Conservation (phyloP, 495 filamentous ascomycete species). For the Neurospora sp. region DNA sequence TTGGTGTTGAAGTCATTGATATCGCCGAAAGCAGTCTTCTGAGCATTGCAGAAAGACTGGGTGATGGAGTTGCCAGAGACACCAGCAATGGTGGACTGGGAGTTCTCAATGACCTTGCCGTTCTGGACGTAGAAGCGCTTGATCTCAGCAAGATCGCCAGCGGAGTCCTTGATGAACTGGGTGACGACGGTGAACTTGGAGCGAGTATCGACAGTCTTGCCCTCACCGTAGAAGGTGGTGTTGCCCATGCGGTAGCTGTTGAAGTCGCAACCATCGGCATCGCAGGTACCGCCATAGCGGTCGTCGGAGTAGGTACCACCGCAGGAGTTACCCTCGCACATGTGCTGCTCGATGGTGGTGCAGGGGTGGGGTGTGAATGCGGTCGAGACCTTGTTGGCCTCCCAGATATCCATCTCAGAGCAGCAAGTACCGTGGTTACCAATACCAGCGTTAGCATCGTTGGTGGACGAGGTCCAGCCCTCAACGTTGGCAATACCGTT, state of each 20-base stretch:
- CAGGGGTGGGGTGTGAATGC: constrained; percentile 62
- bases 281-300: constrained; percentile 52
- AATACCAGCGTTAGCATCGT: constrained; percentile 49
- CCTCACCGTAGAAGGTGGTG: constrained; percentile 51
- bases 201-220: constrained; percentile 53
- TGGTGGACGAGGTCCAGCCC: constrained; percentile 48
- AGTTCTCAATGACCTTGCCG: constrained; percentile 50
- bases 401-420: constrained; percentile 67
- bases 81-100: constrained; percentile 41
- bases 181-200: constrained; percentile 65
- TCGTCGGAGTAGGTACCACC: constrained; percentile 41
- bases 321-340: constrained; percentile 43
- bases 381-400: constrained; percentile 57
- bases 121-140: constrained; percentile 64
- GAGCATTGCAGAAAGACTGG: constrained; percentile 47
- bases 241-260: constrained; percentile 63
- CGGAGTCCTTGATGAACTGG: constrained; percentile 47
- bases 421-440: constrained; percentile 59
- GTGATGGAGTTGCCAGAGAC: constrained; percentile 50
- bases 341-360: constrained; percentile 41
- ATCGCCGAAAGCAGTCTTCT: constrained; percentile 55
- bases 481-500: constrained; percentile 48
- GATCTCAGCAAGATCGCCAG: constrained; percentile 52
- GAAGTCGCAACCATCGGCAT: constrained; percentile 67
- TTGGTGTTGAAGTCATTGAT: constrained; percentile 45